Conservation (phyloP, 2,329 filamentous ascomycete genomes). For the Colletotrichum sp. region DNA sequence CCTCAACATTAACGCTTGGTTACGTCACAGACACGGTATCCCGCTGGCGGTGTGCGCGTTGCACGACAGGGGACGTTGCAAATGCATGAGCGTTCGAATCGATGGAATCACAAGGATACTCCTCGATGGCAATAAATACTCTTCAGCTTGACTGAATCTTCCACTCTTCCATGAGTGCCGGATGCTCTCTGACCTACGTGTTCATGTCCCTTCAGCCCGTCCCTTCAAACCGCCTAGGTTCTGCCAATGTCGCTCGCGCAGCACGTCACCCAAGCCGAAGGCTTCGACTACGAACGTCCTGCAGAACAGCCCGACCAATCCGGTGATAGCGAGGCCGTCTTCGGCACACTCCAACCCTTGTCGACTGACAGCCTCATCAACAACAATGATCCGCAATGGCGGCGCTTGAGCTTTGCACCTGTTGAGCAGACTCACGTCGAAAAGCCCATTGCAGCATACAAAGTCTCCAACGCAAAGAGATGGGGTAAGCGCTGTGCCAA, state of each 20-base stretch:
- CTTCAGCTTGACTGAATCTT: not conserved
- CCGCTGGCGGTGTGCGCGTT: not conserved
- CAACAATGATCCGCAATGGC: slow-evolving; percentile 20
- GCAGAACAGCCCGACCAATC: slow-evolving; percentile 26
- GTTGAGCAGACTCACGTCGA: slow-evolving; percentile 27
- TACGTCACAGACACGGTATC: slow-evolving; percentile 18
- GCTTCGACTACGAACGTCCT: slow-evolving; percentile 41
- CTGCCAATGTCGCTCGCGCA: slow-evolving; percentile 45
- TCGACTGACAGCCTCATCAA: not conserved
- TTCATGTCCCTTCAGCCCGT: not conserved
- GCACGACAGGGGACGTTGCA: not conserved
- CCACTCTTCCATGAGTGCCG: not conserved
- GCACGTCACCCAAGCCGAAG: slow-evolving; percentile 45
- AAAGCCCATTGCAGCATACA: slow-evolving; percentile 34
- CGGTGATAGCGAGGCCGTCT: slow-evolving; percentile 25
- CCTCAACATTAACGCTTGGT: not conserved
- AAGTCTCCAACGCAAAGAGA: slow-evolving; percentile 30
- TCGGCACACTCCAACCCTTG: slow-evolving; percentile 28
- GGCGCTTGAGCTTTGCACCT: slow-evolving; percentile 32
- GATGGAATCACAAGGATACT: not conserved
- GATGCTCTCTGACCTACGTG: not conserved
- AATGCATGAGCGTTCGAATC: not conserved
- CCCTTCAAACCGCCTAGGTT: not conserved
- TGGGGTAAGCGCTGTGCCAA: slow-evolving; percentile 22
- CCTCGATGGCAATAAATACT: not conserved